Conservation (phyloP, 768 basidiomycete genomes). For the Antrodiella citrinella region DNA sequence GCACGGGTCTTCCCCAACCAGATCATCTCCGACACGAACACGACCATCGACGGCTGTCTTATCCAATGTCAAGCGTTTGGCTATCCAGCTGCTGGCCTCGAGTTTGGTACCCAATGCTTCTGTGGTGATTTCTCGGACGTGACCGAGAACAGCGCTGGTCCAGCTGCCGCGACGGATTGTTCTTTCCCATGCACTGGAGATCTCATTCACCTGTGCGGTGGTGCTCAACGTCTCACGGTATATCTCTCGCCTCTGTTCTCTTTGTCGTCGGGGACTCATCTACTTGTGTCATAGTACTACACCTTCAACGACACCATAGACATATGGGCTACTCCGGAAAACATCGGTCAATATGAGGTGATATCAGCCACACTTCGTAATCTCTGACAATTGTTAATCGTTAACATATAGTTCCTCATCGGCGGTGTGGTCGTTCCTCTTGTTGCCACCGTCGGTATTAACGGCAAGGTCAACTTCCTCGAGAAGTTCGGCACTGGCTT, state of each 20-base stretch:
- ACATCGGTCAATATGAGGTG: slow-evolving; percentile 69
- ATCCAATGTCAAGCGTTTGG: slow-evolving; percentile 64
- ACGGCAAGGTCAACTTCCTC: slow-evolving; percentile 75
- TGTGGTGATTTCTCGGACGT: slow-evolving; percentile 65
- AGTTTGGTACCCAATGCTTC: slow-evolving; percentile 67
- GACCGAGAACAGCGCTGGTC: slow-evolving; percentile 22
- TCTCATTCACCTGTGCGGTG: slow-evolving; percentile 62
- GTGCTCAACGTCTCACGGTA: slow-evolving; percentile 47
- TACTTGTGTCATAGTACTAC: not conserved
- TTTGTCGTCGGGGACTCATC: not conserved
- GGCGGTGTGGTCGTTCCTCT: slow-evolving; percentile 63
- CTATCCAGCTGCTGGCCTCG: slow-evolving; percentile 62
- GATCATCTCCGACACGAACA: slow-evolving; percentile 50
- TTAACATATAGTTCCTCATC: slow-evolving; percentile 30
- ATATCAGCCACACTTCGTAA: slow-evolving; percentile 23
- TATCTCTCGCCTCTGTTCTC: slow-evolving; percentile 18
- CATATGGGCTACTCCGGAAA: slow-evolving; percentile 56
- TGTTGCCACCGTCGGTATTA: slow-evolving; percentile 68
- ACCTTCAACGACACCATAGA: slow-evolving; percentile 25
- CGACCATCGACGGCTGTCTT: slow-evolving; percentile 57
- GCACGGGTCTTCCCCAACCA: slow-evolving; percentile 52
- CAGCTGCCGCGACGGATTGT: slow-evolving; percentile 32
- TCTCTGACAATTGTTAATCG: not conserved
- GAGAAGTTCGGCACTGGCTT: slow-evolving; percentile 66
- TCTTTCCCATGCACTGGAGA: slow-evolving; percentile 59